Conservation (phyloP, 176 grass and related monocot genomes). For the Paspalum notatum region DNA sequence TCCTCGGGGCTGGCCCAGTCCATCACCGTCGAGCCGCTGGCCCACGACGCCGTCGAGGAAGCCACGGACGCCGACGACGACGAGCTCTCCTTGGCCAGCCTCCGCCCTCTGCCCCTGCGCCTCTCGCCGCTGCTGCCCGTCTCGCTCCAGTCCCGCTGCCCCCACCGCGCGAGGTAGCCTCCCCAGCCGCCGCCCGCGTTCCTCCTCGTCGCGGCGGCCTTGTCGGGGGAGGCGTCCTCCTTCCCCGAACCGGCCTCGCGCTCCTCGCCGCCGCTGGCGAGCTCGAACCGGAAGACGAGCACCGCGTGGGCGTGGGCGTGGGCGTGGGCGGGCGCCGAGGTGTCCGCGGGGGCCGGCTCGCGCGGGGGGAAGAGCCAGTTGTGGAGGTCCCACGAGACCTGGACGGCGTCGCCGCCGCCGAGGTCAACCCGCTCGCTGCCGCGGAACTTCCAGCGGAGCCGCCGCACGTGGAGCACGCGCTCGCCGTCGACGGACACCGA, state of each 20-base stretch:
- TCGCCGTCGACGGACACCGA: conserved; percentile 68
- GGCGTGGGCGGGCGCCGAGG: conserved; percentile 10
- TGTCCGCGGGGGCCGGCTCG: conserved; percentile 22
- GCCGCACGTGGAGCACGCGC: conserved; percentile 63
- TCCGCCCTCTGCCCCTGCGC: conserved; percentile 36
- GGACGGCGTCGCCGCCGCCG: conserved; percentile 52
- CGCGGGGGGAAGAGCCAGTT: conserved; percentile 73
- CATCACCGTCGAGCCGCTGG: conserved; percentile 76
- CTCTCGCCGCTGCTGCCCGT: conserved; percentile 50
- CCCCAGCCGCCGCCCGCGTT: conserved; percentile 31
- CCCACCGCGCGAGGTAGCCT: conserved; percentile 48
- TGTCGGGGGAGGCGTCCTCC: conserved; percentile 44
- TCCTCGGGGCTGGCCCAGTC: conserved; percentile 90
- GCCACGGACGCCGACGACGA: conserved; percentile 64
- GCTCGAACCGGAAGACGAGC: conserved; percentile 83
- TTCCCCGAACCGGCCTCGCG: conserved; percentile 28
- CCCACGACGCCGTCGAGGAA: conserved; percentile 68
- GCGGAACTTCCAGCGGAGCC: conserved; percentile 88
- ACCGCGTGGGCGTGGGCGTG: conserved; percentile 55
- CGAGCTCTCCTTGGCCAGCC: conserved; percentile 61
- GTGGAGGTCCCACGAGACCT: conserved; percentile 85
- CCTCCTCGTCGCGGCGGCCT: conserved; percentile 18
- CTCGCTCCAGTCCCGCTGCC: conserved; percentile 74
- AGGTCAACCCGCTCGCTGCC: conserved; percentile 69
- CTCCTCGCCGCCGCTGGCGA: conserved; percentile 19